These are phyloP conservation scores for Parietichytrium sp. DNA, from an alignment of 108 stramenopile genomes.

Conservation along the genomic window DNA sequence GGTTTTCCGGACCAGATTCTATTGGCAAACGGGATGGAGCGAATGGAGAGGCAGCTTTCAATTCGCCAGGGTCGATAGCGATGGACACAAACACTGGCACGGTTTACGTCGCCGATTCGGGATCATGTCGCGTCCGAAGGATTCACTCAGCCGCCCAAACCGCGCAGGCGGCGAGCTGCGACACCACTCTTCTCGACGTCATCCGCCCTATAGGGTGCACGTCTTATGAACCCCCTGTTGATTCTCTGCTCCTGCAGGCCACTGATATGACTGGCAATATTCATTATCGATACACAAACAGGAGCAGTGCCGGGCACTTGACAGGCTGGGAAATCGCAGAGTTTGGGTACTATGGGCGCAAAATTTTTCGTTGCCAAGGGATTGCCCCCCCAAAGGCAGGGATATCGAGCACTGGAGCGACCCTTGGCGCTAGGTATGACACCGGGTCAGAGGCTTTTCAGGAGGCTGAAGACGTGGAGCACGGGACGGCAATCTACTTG, in stretches of 20 bases:
- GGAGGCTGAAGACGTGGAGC: conserved; percentile 71
- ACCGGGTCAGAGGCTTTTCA: conserved; percentile 59
- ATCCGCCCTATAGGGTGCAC: conserved; percentile 74
- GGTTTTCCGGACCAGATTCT: conserved; percentile 40
- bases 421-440: conserved; percentile 60
- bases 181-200: conserved; percentile 57
- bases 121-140: conserved; percentile 67
- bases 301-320: conserved; percentile 36
- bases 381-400: conserved; percentile 62
- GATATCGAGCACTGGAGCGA: conserved; percentile 56
- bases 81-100: conserved; percentile 61
- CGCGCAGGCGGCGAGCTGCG: conserved; percentile 58
- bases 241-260: conserved; percentile 58
- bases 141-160: conserved; percentile 52
- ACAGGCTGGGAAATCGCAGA: conserved; percentile 51
- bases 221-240: conserved; percentile 73
- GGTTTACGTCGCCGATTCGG: conserved; percentile 66
- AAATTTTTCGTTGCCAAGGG: conserved; percentile 71
- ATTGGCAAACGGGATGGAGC: conserved; percentile 68
- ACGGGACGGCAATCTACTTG: conserved; percentile 69
- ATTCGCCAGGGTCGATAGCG: conserved; percentile 65
- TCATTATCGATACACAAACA: conserved; percentile 66
- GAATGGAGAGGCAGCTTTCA: conserved; percentile 65
- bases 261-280: conserved; percentile 69
- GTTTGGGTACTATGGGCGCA: conserved; percentile 61